Conservation (phyloP, 192 early-diverging fungal species). For the Entophlyctis helioformis region DNA sequence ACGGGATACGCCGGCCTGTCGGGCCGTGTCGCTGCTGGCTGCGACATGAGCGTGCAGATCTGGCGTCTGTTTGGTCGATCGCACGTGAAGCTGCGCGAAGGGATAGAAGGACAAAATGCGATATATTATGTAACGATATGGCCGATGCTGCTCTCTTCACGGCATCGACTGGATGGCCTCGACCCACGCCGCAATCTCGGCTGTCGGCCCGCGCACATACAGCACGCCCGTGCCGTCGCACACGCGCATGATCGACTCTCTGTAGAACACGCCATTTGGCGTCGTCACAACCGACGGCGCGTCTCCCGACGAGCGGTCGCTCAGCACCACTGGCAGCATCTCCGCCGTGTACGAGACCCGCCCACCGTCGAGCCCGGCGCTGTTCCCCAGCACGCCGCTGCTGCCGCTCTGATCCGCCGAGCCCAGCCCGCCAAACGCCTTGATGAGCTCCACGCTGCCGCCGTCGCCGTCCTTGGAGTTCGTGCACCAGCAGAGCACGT, state of each 20-base stretch:
- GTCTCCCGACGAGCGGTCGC: no score
- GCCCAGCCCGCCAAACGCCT: slow-evolving; percentile 5
- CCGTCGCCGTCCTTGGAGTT: neutral
- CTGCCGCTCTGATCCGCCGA: neutral
- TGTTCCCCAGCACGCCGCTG: slow-evolving; percentile 4
- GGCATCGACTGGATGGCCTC: no score
- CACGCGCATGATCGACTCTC: slow-evolving; percentile 21
- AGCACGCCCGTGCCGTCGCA: slow-evolving; percentile 20
- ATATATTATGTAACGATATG: no score
- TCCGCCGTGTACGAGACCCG: neutral
- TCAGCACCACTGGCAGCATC: neutral
- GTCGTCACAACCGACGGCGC: no score
- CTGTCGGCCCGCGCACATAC: slow-evolving; percentile 18
- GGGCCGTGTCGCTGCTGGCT: no score
- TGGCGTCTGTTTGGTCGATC: no score
- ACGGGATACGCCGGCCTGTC: no score
- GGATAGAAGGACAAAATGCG: no score
- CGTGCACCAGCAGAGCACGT: slow-evolving; percentile 35
- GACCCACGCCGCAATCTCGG: slow-evolving; percentile 18
- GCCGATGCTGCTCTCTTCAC: no score
- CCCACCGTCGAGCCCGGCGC: slow-evolving; percentile 4
- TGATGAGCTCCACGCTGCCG: slow-evolving; percentile 8
- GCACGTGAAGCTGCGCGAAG: no score
- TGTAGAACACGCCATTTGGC: no score
- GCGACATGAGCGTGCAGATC: no score